These are phyloP conservation scores for Euphorbia pulcherrima DNA, from an alignment of 345 rosid genomes.

Conservation along the genomic window DNA sequence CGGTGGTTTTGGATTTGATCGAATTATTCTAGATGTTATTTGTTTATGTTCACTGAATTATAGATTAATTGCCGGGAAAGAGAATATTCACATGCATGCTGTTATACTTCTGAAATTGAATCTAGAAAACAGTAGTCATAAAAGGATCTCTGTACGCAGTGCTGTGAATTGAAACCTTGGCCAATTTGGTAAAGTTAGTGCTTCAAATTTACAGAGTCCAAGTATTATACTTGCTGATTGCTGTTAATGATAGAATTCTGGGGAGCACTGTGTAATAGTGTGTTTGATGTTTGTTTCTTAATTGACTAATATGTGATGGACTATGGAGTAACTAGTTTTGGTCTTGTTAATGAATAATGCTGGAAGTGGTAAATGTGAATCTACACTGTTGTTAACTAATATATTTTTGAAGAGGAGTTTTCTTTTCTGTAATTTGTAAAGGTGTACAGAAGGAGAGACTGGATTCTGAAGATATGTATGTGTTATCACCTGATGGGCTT, in stretches of 20 bases:
- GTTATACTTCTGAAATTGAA: no score
- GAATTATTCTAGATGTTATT: no score
- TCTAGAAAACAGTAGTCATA: no score
- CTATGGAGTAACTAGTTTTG: background rate
- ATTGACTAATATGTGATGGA: background rate
- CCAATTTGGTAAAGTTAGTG: background rate
- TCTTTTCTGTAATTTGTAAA: constrained; percentile 14
- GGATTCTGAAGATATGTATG: constrained; percentile 87
- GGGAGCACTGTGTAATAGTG: no score
- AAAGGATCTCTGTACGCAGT: background rate
- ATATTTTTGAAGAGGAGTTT: background rate
- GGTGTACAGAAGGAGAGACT: constrained; percentile 99
- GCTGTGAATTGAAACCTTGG: background rate
- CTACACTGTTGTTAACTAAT: background rate
- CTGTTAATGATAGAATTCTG: no score
- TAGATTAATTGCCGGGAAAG: no score
- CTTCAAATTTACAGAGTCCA: background rate
- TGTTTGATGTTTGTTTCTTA: background rate
- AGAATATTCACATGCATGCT: no score
- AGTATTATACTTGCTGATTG: no score
- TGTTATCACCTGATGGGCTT: constrained; percentile 60
- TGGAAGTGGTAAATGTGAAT: no score
- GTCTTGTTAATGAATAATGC: background rate
- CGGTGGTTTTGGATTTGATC: background rate
- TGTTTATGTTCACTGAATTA: no score